phyloP scores from a whole-genome alignment of 805 yeast species.

The Kazachstania taianensis region DNA sequence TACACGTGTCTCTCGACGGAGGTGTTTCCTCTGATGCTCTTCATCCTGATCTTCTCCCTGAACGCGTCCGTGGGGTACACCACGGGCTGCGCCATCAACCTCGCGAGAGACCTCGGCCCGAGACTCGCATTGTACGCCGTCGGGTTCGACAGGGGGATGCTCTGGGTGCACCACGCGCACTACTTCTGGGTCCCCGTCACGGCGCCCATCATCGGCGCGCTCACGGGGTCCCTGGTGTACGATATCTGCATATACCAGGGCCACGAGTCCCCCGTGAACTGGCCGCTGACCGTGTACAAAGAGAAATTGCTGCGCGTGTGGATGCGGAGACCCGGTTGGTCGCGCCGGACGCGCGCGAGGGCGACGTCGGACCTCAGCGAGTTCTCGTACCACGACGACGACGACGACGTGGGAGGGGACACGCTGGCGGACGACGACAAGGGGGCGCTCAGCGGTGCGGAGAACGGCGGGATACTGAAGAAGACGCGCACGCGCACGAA shows the following conservation, averaged over 20 bases:
- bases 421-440: background rate
- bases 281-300: constrained; percentile 25
- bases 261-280: constrained; percentile 41
- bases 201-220: constrained; percentile 40
- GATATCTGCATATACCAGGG: constrained; percentile 44
- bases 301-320: constrained; percentile 14
- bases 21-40: constrained; percentile 39
- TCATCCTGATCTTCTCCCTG: constrained; percentile 35
- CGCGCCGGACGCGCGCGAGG: constrained; percentile 19
- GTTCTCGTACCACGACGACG: constrained; percentile 20
- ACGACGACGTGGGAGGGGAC: constrained; percentile 10
- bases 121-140: constrained; percentile 38
- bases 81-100: constrained; percentile 47
- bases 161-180: constrained; percentile 32
- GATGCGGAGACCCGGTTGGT: constrained; percentile 27
- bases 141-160: constrained; percentile 36
- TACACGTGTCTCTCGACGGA: constrained; percentile 38
- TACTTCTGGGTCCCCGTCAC: constrained; percentile 47
- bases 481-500: constrained; percentile 12
- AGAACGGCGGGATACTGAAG: constrained; percentile 5
- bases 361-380: constrained; percentile 22
- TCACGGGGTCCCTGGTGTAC: constrained; percentile 41
- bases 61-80: constrained; percentile 42
- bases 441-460: constrained; percentile 8
- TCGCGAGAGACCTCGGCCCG: constrained; percentile 48